Evolutionary conservation across 306 rosid species (phyloP).

Genomic region (Prunus mume): DNA sequence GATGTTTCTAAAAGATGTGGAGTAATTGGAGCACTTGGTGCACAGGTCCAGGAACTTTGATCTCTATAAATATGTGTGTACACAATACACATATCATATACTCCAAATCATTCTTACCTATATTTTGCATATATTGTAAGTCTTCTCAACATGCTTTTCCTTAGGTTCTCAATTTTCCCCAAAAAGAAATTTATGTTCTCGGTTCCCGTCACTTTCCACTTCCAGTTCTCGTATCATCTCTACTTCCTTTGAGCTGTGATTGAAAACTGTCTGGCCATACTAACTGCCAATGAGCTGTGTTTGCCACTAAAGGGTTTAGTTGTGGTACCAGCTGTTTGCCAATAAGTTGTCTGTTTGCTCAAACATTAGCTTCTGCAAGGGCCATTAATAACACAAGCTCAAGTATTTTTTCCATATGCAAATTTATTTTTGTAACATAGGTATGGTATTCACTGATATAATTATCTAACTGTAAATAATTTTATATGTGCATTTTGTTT

Average conservation of each 20-base stretch:
- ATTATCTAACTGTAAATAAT: neutral
- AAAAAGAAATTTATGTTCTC: neutral
- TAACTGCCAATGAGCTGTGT: neutral
- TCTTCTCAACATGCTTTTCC: neutral
- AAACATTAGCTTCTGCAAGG: neutral
- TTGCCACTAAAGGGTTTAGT: neutral
- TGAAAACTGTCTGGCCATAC: neutral
- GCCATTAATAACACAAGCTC: neutral
- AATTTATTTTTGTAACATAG: neutral
- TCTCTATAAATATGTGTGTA: neutral
- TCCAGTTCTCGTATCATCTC: neutral
- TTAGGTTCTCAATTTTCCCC: neutral
- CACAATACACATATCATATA: neutral
- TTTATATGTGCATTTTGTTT: slow-evolving; percentile 12
- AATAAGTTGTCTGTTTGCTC: neutral
- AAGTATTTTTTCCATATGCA: neutral
- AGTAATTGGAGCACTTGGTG: neutral
- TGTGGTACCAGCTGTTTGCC: neutral
- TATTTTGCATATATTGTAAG: neutral
- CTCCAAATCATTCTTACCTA: neutral
- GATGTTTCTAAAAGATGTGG: neutral
- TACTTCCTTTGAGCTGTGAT: neutral
- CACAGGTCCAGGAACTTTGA: neutral
- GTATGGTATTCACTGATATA: neutral
- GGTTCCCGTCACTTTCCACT: slow-evolving; percentile 2